Conservation (phyloP, 1,284 basidiomycete genomes). For the Heterobasidion parviporum region DNA sequence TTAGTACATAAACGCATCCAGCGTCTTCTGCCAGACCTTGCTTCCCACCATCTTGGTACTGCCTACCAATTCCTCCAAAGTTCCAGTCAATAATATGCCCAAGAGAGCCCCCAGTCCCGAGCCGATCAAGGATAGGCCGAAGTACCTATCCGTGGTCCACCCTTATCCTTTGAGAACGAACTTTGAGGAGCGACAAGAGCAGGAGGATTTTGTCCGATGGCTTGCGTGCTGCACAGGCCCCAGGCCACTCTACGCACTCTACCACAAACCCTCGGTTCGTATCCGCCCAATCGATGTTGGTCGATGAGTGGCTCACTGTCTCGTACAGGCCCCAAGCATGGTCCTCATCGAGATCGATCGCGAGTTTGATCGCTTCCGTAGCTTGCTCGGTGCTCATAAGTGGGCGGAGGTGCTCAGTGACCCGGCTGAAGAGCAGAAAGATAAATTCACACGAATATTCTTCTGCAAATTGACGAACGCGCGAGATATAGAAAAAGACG, state of each 20-base stretch:
- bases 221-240: conserved; percentile 47
- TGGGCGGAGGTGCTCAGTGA: conserved; percentile 47
- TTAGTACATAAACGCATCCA: no score
- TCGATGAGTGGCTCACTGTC: neutral
- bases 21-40: no score
- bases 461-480: conserved; percentile 39
- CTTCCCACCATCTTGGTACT: no score
- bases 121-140: conserved; percentile 45
- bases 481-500: conserved; percentile 35
- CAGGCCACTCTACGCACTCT: conserved; percentile 42
- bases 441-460: conserved; percentile 39
- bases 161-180: conserved; percentile 53
- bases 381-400: conserved; percentile 54
- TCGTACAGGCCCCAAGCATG: conserved; percentile 48
- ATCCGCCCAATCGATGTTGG: neutral
- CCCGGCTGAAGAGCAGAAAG: conserved; percentile 34
- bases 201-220: conserved; percentile 48
- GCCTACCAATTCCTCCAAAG: neutral
- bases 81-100: conserved; percentile 32
- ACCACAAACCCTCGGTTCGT: conserved; percentile 56
- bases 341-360: conserved; percentile 54
- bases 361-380: conserved; percentile 26
- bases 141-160: conserved; percentile 50
- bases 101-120: conserved; percentile 50
- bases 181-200: conserved; percentile 41